Evolutionary conservation across 768 basidiomycete species (phyloP).

Genomic region (Royoungia palumana): DNA sequence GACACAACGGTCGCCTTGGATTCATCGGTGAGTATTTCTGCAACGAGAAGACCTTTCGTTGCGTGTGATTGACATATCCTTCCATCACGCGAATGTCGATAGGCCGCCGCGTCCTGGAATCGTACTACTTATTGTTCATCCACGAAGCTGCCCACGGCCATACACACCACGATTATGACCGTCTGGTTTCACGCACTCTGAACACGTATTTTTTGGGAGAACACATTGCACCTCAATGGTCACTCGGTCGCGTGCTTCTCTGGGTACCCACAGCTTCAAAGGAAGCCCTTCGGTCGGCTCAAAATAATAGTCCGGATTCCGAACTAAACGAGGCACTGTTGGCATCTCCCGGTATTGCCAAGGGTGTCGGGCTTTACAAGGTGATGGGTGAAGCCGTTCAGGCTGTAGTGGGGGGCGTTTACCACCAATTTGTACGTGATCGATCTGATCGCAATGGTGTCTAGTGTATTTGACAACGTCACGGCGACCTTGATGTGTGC

Average conservation of each 20-base stretch:
- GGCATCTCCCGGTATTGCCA: slow-evolving; percentile 36
- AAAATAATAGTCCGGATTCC: slow-evolving; percentile 15
- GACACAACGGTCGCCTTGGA: slow-evolving; percentile 68
- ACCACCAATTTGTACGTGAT: slow-evolving; percentile 71
- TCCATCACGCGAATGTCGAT: slow-evolving; percentile 1
- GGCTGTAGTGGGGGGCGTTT: slow-evolving; percentile 73
- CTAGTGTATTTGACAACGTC: background rate
- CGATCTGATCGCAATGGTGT: slow-evolving; percentile 21
- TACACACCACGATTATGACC: slow-evolving; percentile 54
- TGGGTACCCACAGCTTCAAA: slow-evolving; percentile 63
- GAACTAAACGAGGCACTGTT: slow-evolving; percentile 30
- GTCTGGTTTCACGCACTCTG: slow-evolving; percentile 51
- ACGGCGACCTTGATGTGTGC: slow-evolving; percentile 2
- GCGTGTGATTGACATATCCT: background rate
- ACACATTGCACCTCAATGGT: slow-evolving; percentile 73
- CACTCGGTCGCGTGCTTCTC: slow-evolving; percentile 64
- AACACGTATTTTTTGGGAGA: slow-evolving; percentile 73
- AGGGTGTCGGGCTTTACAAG: slow-evolving; percentile 67
- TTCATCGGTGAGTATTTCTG: slow-evolving; percentile 56
- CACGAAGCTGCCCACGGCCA: slow-evolving; percentile 49
- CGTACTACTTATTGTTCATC: slow-evolving; percentile 72
- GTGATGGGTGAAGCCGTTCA: slow-evolving; percentile 75
- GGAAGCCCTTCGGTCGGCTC: slow-evolving; percentile 28
- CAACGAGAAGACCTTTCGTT: background rate
- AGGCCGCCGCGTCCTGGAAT: slow-evolving; percentile 77